Evolutionary conservation across 352 stramenopile genomes (phyloP).

Genomic region (Globisporangium radiosum): DNA sequence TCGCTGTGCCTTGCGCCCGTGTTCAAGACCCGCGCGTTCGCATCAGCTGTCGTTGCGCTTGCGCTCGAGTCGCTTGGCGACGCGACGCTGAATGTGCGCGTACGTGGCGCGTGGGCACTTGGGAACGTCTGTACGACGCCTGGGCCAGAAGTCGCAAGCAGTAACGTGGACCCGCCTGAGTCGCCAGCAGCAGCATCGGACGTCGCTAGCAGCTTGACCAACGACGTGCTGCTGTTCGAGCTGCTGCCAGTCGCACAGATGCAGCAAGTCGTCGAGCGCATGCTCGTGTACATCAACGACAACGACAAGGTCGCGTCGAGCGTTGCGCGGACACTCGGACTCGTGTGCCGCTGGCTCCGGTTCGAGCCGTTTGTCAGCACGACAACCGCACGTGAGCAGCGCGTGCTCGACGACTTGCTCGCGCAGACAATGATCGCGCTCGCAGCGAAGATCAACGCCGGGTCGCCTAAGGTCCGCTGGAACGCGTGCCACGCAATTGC

Average conservation of each 20-base stretch:
- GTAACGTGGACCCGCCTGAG: background rate
- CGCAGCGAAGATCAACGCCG: slow-evolving; percentile 66
- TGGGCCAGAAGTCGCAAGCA: slow-evolving; percentile 46
- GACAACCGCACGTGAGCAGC: slow-evolving; percentile 21
- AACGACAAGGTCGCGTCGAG: slow-evolving; percentile 88
- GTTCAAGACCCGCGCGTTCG: slow-evolving; percentile 74
- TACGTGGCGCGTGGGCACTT: slow-evolving; percentile 76
- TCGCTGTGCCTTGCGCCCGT: slow-evolving; percentile 63
- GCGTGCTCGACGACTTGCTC: slow-evolving; percentile 46
- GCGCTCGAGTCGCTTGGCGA: slow-evolving; percentile 64
- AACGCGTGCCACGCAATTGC: slow-evolving; percentile 86
- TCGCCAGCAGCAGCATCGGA: background rate
- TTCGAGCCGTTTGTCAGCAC: slow-evolving; percentile 52
- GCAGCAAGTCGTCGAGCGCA: slow-evolving; percentile 71
- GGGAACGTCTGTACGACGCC: slow-evolving; percentile 81
- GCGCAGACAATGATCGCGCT: slow-evolving; percentile 64
- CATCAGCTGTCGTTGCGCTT: slow-evolving; percentile 46
- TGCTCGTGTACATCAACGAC: slow-evolving; percentile 78
- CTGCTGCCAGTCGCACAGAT: slow-evolving; percentile 59
- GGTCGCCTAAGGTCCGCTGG: slow-evolving; percentile 82
- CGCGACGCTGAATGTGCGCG: slow-evolving; percentile 79
- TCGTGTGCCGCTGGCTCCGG: slow-evolving; percentile 76
- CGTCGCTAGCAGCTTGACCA: too few relatives aligned
- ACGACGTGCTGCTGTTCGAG: slow-evolving; percentile 42
- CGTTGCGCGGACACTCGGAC: slow-evolving; percentile 67